Evolutionary conservation across 345 rosid species (phyloP).

Genomic region (Eucalyptus sideroxylon): DNA sequence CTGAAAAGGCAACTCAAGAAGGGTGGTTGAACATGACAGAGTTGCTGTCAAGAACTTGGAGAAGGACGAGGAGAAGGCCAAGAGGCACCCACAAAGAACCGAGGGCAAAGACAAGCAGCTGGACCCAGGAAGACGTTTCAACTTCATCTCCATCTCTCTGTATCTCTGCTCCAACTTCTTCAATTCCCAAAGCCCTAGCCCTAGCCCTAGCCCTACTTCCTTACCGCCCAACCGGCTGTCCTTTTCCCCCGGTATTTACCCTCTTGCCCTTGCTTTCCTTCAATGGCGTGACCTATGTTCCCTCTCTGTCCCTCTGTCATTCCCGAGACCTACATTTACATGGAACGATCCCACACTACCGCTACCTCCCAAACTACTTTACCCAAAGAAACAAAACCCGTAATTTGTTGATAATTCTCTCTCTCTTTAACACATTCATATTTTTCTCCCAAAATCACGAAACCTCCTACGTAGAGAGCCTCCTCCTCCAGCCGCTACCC

Average conservation of each 20-base stretch:
- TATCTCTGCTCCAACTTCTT: neutral
- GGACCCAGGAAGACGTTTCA: neutral
- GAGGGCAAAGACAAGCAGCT: neutral
- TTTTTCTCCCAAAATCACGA: neutral
- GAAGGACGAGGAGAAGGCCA: neutral
- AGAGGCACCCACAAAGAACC: neutral
- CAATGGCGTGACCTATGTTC: slow-evolving; percentile 16
- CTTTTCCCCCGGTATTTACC: neutral
- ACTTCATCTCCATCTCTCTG: neutral
- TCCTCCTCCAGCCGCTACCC: slow-evolving; percentile 36
- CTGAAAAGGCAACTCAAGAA: neutral
- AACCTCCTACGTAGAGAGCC: neutral
- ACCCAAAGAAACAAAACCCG: neutral
- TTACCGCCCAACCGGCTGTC: slow-evolving; percentile 31
- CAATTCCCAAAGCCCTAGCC: neutral
- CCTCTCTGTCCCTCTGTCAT: slow-evolving; percentile 16
- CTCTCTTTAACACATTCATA: neutral
- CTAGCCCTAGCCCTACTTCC: neutral
- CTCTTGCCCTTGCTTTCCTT: slow-evolving; percentile 12
- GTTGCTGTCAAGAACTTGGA: neutral
- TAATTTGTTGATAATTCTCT: neutral
- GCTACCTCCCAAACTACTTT: neutral
- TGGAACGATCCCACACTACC: neutral
- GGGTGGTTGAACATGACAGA: neutral
- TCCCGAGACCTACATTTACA: slow-evolving; percentile 29